Evolutionary conservation across 148 eudicot genomes (phyloP).

Genomic region (Polygonum maritimum): DNA sequence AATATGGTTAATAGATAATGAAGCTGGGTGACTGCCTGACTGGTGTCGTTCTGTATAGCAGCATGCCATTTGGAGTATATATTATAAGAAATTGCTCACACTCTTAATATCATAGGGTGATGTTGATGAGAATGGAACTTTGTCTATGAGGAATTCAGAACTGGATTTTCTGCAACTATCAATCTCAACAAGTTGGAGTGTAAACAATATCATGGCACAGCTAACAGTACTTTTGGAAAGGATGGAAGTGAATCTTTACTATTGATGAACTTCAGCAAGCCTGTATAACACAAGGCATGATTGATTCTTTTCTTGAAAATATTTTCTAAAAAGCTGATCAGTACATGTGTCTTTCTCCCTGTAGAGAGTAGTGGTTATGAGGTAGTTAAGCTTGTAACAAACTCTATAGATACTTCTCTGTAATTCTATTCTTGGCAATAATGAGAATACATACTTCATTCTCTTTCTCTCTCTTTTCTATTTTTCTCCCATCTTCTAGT

Average conservation of each 20-base stretch:
- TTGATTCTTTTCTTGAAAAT: slow-evolving; percentile 68
- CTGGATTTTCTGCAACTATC: slow-evolving; percentile 47
- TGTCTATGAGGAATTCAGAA: slow-evolving; percentile 88
- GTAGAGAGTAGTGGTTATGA: too few species aligned
- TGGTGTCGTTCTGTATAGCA: not conserved
- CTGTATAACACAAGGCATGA: slow-evolving; percentile 69
- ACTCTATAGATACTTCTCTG: too few species aligned
- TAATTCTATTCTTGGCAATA: too few species aligned
- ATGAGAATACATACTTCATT: too few species aligned
- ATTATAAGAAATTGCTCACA: slow-evolving; percentile 14
- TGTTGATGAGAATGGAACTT: slow-evolving; percentile 86
- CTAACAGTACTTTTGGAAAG: slow-evolving; percentile 88
- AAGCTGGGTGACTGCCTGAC: not conserved
- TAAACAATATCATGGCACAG: slow-evolving; percentile 82
- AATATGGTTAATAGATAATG: too few species aligned
- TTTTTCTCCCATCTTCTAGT: too few species aligned
- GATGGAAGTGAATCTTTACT: slow-evolving; percentile 94
- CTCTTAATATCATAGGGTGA: slow-evolving; percentile 62
- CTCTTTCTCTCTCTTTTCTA: too few species aligned
- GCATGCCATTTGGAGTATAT: not conserved
- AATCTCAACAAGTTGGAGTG: slow-evolving; percentile 89
- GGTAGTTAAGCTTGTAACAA: too few species aligned
- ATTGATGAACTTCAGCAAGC: slow-evolving; percentile 94
- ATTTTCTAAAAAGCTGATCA: slow-evolving; percentile 79
- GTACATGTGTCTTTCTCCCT: slow-evolving; percentile 45